Percentiles rank a stretch among this genome's conserved stretches.
phyloP scores from a whole-genome alignment of 176 grass and related monocot genomes.

The Avena sativa region DNA sequence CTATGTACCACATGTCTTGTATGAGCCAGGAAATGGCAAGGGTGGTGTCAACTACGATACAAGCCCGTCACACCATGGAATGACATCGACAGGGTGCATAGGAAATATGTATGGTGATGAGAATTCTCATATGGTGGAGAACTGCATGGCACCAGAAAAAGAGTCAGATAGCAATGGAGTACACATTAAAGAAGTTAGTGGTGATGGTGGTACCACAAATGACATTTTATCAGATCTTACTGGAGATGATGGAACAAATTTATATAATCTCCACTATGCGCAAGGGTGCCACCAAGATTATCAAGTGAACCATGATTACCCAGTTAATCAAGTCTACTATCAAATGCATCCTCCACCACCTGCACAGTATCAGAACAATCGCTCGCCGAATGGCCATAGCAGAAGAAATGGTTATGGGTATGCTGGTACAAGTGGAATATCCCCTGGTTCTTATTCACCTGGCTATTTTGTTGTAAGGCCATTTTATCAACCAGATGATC shows the following conservation, averaged over 20 bases:
- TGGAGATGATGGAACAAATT: conserved; percentile 56
- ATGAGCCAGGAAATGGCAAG: conserved; percentile 38
- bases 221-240: conserved; percentile 61
- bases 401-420: conserved; percentile 59
- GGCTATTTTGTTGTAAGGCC: conserved; percentile 60
- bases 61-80: conserved; percentile 23
- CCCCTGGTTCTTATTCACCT: conserved; percentile 50
- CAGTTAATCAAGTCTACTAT: conserved; percentile 41
- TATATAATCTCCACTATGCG: conserved; percentile 62
- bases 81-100: conserved; percentile 23
- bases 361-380: conserved; percentile 56
- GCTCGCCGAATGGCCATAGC: conserved; percentile 56
- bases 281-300: conserved; percentile 48
- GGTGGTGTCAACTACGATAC: conserved; percentile 26
- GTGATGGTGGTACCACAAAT: conserved; percentile 40
- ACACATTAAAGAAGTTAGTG: conserved; percentile 19
- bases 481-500: conserved; percentile 64
- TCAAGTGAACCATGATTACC: conserved; percentile 43
- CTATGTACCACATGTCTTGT: conserved; percentile 39
- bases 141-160: conserved; percentile 33
- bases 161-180: conserved; percentile 32
- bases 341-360: conserved; percentile 44
- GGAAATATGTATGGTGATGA: conserved; percentile 38
- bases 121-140: conserved; percentile 30
- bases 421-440: conserved; percentile 54